Evolutionary conservation across 192 early-diverging fungal species (phyloP).

Genomic region (Coemansia javaensis): DNA sequence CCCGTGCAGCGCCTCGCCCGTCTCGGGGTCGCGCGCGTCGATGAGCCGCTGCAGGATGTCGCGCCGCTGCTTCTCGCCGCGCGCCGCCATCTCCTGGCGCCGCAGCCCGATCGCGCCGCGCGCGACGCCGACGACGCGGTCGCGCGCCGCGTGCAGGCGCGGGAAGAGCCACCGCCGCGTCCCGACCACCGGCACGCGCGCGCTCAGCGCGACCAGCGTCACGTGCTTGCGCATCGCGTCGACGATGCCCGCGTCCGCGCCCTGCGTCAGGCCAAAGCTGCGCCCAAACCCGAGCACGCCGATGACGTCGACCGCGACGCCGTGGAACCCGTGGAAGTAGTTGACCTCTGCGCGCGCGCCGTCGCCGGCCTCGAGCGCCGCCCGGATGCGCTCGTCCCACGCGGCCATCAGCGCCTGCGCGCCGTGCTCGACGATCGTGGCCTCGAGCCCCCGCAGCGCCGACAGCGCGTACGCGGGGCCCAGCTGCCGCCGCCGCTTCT

Average conservation of each 20-base stretch:
- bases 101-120: slow-evolving; percentile 4
- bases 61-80: neutral
- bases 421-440: slow-evolving; percentile 18
- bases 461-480: slow-evolving; percentile 21
- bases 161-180: slow-evolving; percentile 8
- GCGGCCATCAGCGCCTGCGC: slow-evolving; percentile 14
- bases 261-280: slow-evolving; percentile 13
- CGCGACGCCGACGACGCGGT: slow-evolving; percentile 3
- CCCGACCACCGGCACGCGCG: slow-evolving; percentile 3
- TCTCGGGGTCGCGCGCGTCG: slow-evolving; percentile 29
- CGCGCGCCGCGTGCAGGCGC: neutral
- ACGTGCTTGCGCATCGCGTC: slow-evolving; percentile 14
- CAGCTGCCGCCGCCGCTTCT: slow-evolving; percentile 23
- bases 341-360: slow-evolving; percentile 2
- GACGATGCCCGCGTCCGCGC: slow-evolving; percentile 10
- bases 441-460: slow-evolving; percentile 10
- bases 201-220: slow-evolving; percentile 1
- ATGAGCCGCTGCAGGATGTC: slow-evolving; percentile 46
- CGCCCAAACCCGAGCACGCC: slow-evolving; percentile 32
- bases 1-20: slow-evolving; percentile 15
- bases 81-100: neutral
- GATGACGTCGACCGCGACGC: slow-evolving; percentile 31
- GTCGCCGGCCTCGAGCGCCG: neutral
- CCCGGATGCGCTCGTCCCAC: slow-evolving; percentile 18
- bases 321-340: slow-evolving; percentile 38